Evolutionary conservation across 2,329 filamentous ascomycete genomes (phyloP), one percentile per base, ranked within the genome.

Genomic region (Xylaria sp.): DNA sequence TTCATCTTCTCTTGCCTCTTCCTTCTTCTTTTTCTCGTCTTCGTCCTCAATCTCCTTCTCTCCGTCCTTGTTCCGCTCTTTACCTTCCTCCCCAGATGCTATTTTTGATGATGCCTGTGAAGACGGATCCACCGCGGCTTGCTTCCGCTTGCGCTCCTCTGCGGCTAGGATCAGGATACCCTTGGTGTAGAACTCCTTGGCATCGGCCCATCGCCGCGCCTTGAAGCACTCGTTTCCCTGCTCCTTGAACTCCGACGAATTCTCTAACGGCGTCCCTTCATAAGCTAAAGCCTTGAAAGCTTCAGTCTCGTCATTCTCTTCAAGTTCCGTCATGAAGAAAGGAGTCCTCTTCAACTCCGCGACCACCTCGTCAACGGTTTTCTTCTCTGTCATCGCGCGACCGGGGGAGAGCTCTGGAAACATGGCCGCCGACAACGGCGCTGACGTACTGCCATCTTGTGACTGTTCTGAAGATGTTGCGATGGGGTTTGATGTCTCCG

Each of bases 291-390:
- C 95, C 78, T 93, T 92, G 69, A 99, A 86, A 0, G 96, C 97
- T 75, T 97, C 94, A 0, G 97, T 85, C 74, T 92, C 90, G 70
- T 91, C 85, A 77, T 97, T 97, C 72, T 97, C 92, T 75, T 93
- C 93, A 41, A 98, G 86, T 74, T 93, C 91, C 37, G 94, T 98
- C 96, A 99, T 99, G 85, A 99, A 99, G 46, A 99, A 87, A 7
- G 96, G 96, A 39, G 85, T 87, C 78, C 85, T 84, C 79, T 88
- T 88, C 51, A 90, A 81, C 58, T 89, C 87, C 10, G 84, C 84
- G 66, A 86, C 79, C 41, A 89, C 84, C 74, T 89, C 87, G 46
- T 88, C 86, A 2, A 85, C 81, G 4, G 86, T 85, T 80, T 85
- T 86, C 74, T 82, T 80, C 28, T 76, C 76, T 66, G 77, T 77